Conservation (phyloP, 371 early-diverging fungal species). For the Mucor plumbeus region DNA sequence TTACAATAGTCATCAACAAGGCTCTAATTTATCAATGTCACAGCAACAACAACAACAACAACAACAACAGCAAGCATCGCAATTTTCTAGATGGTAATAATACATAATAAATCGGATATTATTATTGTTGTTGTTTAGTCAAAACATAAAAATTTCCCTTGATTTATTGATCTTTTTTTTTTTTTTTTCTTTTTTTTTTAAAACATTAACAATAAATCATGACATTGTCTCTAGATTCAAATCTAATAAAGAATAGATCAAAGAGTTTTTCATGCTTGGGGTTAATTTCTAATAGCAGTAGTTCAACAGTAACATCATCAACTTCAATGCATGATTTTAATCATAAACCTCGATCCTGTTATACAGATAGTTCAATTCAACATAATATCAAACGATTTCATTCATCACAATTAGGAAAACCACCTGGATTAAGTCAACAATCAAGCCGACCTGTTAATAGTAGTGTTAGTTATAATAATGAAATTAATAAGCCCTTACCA, state of each 20-base stretch:
- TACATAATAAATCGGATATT: constrained; percentile 3
- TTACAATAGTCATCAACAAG: constrained; percentile 29
- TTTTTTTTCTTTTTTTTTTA: background rate
- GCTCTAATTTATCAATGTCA: constrained; percentile 16
- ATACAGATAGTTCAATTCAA: background rate
- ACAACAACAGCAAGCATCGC: background rate
- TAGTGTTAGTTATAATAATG: background rate
- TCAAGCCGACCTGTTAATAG: background rate
- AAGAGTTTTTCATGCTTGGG: constrained; percentile 6
- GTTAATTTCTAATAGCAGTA: background rate
- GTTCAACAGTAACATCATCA: background rate
- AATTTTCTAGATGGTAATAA: constrained; percentile 19
- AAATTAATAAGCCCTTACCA: background rate
- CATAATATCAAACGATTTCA: constrained; percentile 11
- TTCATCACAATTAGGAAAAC: constrained; percentile 21
- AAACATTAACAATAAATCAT: background rate
- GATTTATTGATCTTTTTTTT: background rate
- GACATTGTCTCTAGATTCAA: background rate
- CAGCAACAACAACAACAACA: constrained; percentile 2
- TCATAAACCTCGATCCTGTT: constrained; percentile 1
- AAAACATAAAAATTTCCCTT: background rate
- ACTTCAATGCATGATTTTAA: background rate
- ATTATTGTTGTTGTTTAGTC: background rate
- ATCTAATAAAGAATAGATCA: constrained; percentile 8
- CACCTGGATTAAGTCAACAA: constrained; percentile 13